Evolutionary conservation across 2,329 filamentous ascomycete species (phyloP).

Genomic region (Ophiosphaerella narmari): DNA sequence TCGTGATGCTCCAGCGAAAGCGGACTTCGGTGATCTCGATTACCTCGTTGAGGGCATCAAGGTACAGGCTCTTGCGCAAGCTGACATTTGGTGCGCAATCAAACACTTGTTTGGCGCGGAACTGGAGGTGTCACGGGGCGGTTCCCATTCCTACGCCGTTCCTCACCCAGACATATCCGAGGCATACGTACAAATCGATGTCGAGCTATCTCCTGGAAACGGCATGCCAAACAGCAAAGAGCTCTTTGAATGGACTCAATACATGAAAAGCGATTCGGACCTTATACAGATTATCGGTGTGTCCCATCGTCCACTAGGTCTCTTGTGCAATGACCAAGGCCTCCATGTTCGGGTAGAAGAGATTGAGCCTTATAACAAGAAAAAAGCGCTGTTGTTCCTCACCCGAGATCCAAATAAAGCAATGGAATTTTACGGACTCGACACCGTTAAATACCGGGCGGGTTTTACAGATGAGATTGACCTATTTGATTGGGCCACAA

Average conservation of each 20-base stretch:
- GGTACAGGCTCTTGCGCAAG: constrained; percentile 12
- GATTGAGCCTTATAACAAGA: constrained; percentile 64
- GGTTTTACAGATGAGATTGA: constrained; percentile 61
- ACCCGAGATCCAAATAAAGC: constrained; percentile 61
- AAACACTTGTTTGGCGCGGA: constrained; percentile 53
- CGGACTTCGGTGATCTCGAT: constrained; percentile 74
- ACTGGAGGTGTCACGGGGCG: constrained; percentile 22
- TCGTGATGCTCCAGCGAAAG: constrained; percentile 71
- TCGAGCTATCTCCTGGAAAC: constrained; percentile 58
- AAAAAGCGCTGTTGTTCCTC: constrained; percentile 63
- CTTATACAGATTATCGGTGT: constrained; percentile 68
- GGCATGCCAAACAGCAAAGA: constrained; percentile 30
- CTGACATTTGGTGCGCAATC: constrained; percentile 38
- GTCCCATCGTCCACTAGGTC: constrained; percentile 66
- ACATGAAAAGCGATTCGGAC: constrained; percentile 75
- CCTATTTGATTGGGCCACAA: constrained; percentile 66
- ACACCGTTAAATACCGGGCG: constrained; percentile 54
- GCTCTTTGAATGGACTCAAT: constrained; percentile 64
- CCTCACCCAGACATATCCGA: constrained; percentile 35
- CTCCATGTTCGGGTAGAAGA: constrained; percentile 70
- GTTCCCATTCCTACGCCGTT: constrained; percentile 57
- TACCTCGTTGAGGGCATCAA: constrained; percentile 58
- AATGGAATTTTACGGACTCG: constrained; percentile 67
- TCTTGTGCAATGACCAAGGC: constrained; percentile 67
- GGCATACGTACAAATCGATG: constrained; percentile 70